These are phyloP conservation scores for Rhizomucor miehei DNA, from an alignment of 371 early-diverging fungal genomes.

Conservation along the genomic window DNA sequence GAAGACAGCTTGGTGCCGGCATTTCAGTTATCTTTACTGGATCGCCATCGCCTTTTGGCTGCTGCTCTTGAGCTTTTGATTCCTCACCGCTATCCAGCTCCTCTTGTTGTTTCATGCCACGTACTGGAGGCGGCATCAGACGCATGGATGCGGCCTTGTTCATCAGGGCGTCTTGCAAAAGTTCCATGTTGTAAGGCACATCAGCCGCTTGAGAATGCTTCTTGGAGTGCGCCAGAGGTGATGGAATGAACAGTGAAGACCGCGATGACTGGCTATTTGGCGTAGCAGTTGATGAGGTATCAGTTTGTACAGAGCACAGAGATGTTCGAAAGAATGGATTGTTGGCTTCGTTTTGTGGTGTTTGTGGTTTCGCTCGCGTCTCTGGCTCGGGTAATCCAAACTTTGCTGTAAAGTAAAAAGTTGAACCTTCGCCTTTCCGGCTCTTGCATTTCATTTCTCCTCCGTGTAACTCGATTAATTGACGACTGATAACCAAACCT, in stretches of 20 bases:
- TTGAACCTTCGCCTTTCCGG: slow-evolving; percentile 58
- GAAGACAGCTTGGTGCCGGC: background rate
- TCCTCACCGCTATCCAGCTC: background rate
- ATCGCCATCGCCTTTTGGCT: background rate
- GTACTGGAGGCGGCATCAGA: slow-evolving; percentile 36
- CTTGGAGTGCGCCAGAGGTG: slow-evolving; percentile 24
- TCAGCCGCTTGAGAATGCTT: slow-evolving; percentile 25
- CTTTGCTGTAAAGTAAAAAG: slow-evolving; percentile 60
- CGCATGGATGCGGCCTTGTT: slow-evolving; percentile 41
- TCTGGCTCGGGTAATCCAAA: slow-evolving; percentile 48
- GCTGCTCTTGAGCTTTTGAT: background rate
- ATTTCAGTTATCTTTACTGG: background rate
- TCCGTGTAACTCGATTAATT: slow-evolving; percentile 62
- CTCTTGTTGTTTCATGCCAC: slow-evolving; percentile 5
- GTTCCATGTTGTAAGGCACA: slow-evolving; percentile 17
- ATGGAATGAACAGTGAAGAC: slow-evolving; percentile 13
- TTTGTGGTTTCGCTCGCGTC: slow-evolving; percentile 49
- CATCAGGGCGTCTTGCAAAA: slow-evolving; percentile 33
- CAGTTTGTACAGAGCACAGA: slow-evolving; percentile 16
- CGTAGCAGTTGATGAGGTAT: slow-evolving; percentile 1
- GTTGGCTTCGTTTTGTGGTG: slow-evolving; percentile 49
- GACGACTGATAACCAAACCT: slow-evolving; percentile 59
- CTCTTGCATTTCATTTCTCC: slow-evolving; percentile 59
- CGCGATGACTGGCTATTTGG: slow-evolving; percentile 5
- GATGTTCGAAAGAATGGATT: slow-evolving; percentile 47